Evolutionary conservation across 2,329 filamentous ascomycete species (phyloP), one percentile per base, ranked within the genome.

Genomic region (Juglanconis sp.): DNA sequence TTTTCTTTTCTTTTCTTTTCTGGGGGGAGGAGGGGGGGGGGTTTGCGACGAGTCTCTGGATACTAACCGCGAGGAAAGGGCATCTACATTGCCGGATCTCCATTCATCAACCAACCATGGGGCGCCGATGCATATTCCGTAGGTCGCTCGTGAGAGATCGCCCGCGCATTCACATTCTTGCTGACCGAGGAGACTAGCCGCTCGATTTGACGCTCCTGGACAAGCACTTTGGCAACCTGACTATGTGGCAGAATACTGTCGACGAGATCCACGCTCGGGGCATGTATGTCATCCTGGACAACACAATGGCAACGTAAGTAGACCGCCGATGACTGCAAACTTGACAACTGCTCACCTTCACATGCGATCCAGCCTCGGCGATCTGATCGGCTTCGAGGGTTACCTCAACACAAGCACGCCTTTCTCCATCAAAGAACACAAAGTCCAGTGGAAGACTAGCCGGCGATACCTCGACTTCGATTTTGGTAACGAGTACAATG

Each of bases 261-360:
- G 73, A 79, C 8, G 84, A 84, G 52, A 85, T 88, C n/a, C 86
- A 89, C 66, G 71, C 72, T 3, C 77, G 82, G 35, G 81, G 78
- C 56, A 88, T 89, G 85, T 87, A 87, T 72, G 83, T 88, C 46
- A 74, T 89, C 36, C 71, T 88, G 61, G 86, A 88, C 68, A 88
- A 88, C 67, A 88, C 86, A 2, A 79, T 88, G 69, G 80, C 83
- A 50, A 88, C 85, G 65, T 66, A 48, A 61, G 59, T 62, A 34
- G 24, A 63, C 9, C 13, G 4, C 17, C 48, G 36, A 38, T n/a
- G 13, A 13, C n/a, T 46, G 10, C 35, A 11, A 7, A 6, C 13
- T 17, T n/a, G 15, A 35, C 42, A 54, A 36, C 24, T 24, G 38
- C 58, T 64, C 36, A 61, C 56, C 15, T 47, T 40, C 32, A 49